Conservation (phyloP, 306 rosid species). For the Cucumis hystrix region DNA sequence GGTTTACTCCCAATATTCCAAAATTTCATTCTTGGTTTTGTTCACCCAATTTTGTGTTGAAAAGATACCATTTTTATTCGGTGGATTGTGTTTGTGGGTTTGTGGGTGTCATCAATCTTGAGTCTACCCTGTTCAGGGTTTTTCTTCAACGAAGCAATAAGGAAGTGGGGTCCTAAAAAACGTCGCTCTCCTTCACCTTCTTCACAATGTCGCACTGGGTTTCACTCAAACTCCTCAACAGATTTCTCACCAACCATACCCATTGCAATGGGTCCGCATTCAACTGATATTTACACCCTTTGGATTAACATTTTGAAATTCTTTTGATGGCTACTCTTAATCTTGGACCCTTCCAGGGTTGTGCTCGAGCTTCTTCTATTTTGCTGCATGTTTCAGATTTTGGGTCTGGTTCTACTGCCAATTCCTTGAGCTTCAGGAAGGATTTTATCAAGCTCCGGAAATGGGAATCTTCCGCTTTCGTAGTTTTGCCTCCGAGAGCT, state of each 20-base stretch:
- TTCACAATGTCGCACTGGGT: conserved; percentile 32
- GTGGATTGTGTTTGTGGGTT: too few relatives aligned
- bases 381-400: conserved; percentile 20
- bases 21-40: too few relatives aligned
- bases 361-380: conserved; percentile 19
- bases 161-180: conserved; percentile 26
- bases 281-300: not conserved
- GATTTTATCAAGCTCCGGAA: conserved; percentile 20
- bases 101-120: too few relatives aligned
- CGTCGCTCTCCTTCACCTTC: conserved; percentile 24
- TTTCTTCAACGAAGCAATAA: not conserved
- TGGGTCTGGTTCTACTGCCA: conserved; percentile 12
- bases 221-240: conserved; percentile 28
- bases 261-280: conserved; percentile 14
- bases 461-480: conserved; percentile 41
- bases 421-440: conserved; percentile 23
- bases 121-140: too few relatives aligned
- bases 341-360: conserved; percentile 21
- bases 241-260: conserved; percentile 28
- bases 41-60: too few relatives aligned
- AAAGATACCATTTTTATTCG: too few relatives aligned
- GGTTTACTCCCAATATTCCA: too few relatives aligned
- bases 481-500: conserved; percentile 39
- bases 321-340: conserved; percentile 44
- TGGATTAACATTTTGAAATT: conserved; percentile 12